Percentiles rank a stretch among this genome's conserved stretches.
Conservation (phyloP, 2,329 filamentous ascomycete species). For the Beauveria sp. region DNA sequence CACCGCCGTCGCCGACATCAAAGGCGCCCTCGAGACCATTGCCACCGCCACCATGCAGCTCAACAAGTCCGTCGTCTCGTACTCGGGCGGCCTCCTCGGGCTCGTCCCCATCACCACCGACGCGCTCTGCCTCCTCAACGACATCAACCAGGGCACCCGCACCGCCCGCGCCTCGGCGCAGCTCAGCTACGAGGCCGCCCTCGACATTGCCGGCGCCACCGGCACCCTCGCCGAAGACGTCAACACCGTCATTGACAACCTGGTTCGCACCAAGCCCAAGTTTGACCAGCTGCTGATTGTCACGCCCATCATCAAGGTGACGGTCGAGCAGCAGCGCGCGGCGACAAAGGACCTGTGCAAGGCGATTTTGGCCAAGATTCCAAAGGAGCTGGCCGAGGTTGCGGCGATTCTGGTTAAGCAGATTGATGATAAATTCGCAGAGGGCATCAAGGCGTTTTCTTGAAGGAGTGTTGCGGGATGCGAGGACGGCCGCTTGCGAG, state of each 20-base stretch:
- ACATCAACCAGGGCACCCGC: slow-evolving; percentile 31
- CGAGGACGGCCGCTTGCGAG: no score
- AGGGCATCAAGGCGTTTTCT: slow-evolving; percentile 27
- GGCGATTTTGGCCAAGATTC: slow-evolving; percentile 34
- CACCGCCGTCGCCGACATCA: slow-evolving; percentile 27
- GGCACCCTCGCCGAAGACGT: slow-evolving; percentile 28
- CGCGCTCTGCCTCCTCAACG: slow-evolving; percentile 30
- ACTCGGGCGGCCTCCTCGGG: slow-evolving; percentile 31
- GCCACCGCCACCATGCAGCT: slow-evolving; percentile 25
- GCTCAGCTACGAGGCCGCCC: slow-evolving; percentile 30
- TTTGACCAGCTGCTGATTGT: slow-evolving; percentile 35
- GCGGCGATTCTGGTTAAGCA: slow-evolving; percentile 29
- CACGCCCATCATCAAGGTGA: slow-evolving; percentile 34
- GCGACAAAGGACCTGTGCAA: slow-evolving; percentile 31
- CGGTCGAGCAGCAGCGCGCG: slow-evolving; percentile 31
- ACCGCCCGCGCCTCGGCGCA: slow-evolving; percentile 29
- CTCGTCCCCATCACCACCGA: slow-evolving; percentile 33
- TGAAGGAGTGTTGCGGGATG: not conserved
- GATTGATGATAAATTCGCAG: slow-evolving; percentile 31
- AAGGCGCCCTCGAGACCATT: slow-evolving; percentile 28
- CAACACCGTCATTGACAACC: slow-evolving; percentile 29
- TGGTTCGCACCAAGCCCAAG: slow-evolving; percentile 33
- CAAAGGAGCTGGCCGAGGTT: slow-evolving; percentile 22
- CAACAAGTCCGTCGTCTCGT: slow-evolving; percentile 26
- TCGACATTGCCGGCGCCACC: slow-evolving; percentile 31